These are phyloP conservation scores for Neoboletus subvelutipes DNA, from an alignment of 768 basidiomycete genomes.

Conservation along the genomic window DNA sequence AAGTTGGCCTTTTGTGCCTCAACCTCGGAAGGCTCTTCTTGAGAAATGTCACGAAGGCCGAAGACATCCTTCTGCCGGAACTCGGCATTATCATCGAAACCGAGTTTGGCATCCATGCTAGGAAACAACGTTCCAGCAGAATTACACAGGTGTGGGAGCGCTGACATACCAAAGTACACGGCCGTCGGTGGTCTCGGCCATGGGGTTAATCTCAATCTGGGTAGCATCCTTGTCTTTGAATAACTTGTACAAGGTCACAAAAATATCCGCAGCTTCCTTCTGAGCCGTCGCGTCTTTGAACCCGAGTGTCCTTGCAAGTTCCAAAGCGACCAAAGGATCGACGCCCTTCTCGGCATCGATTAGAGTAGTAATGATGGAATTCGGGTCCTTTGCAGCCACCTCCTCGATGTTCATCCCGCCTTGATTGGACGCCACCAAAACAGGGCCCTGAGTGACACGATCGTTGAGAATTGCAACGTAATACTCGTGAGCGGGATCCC, in stretches of 20 bases:
- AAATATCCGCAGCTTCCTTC: conserved; percentile 88
- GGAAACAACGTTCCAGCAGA: not conserved
- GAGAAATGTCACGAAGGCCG: conserved; percentile 83
- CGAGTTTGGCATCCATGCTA: conserved; percentile 99
- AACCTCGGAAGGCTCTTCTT: conserved; percentile 97
- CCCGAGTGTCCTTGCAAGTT: conserved; percentile 86
- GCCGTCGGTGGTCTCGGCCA: conserved; percentile 91
- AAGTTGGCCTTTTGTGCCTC: conserved; percentile 95
- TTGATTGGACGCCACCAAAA: conserved; percentile 89
- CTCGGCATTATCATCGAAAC: conserved; percentile 99
- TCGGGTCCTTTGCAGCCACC: conserved; percentile 93
- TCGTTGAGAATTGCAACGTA: conserved; percentile 97
- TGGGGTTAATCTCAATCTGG: conserved; percentile 98
- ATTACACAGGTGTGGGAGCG: not conserved
- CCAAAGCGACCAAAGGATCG: conserved; percentile 65
- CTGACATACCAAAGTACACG: conserved; percentile 85
- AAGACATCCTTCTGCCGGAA: conserved; percentile 95
- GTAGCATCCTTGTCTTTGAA: conserved; percentile 99
- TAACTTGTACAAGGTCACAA: conserved; percentile 91
- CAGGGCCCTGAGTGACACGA: conserved; percentile 83
- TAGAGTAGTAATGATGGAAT: conserved; percentile 92
- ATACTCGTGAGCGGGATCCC: conserved; percentile 93
- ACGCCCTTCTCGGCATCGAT: conserved; percentile 85
- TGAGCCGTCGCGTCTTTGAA: conserved; percentile 73
- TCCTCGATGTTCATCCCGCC: conserved; percentile 99